Conservation (phyloP, 2,329 filamentous ascomycete species). For the Neofusicoccum cordaticola region DNA sequence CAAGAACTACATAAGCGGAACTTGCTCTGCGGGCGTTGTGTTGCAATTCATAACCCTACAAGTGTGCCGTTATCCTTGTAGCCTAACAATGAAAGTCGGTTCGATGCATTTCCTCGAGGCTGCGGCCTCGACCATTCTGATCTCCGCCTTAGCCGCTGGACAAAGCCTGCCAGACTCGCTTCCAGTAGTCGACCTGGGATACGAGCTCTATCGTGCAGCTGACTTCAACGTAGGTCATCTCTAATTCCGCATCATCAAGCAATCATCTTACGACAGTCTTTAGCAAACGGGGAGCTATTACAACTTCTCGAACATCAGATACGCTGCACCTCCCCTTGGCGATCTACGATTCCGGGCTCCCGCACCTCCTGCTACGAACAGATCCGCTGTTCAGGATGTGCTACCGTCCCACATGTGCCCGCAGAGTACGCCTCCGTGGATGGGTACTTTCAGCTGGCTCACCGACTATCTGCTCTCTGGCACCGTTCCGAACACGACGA, state of each 20-base stretch:
- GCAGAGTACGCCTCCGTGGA: background rate
- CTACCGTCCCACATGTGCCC: slow-evolving; percentile 24
- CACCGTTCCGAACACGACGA: too few species aligned
- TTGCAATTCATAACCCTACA: too few species aligned
- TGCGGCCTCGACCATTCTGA: too few species aligned
- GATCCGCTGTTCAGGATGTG: slow-evolving; percentile 48
- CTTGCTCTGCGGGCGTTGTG: too few species aligned
- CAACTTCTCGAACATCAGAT: slow-evolving; percentile 58
- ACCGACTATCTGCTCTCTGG: too few species aligned
- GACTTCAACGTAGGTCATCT: background rate
- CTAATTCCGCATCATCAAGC: background rate
- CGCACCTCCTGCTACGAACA: slow-evolving; percentile 41
- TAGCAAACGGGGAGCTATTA: slow-evolving; percentile 45
- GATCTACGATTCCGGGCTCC: slow-evolving; percentile 52
- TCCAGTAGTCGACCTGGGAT: slow-evolving; percentile 14
- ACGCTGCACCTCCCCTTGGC: slow-evolving; percentile 53
- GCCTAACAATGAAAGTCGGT: too few species aligned
- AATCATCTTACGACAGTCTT: slow-evolving; percentile 36
- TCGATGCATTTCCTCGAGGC: too few species aligned
- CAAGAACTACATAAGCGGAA: too few species aligned
- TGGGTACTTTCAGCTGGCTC: too few species aligned
- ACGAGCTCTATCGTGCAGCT: slow-evolving; percentile 6
- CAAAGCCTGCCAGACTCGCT: background rate
- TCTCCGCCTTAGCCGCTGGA: too few species aligned
- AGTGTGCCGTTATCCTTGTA: too few species aligned